phyloP scores from a whole-genome alignment of 2,329 filamentous ascomycete species.

The Aspergillus amoenus region DNA sequence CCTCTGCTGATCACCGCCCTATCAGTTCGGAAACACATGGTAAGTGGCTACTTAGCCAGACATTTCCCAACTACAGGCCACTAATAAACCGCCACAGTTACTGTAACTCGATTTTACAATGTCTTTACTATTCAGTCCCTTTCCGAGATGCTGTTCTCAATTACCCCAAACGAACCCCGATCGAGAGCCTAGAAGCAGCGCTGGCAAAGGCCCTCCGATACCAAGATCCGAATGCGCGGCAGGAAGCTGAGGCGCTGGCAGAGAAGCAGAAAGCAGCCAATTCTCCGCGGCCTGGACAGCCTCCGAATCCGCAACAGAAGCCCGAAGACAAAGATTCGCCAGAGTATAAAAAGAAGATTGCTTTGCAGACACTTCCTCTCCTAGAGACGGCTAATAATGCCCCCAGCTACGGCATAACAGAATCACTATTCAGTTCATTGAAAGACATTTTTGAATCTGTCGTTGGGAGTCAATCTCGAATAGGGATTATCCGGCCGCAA shows the following conservation, averaged over 20 bases:
- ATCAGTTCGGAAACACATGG: slow-evolving; percentile 96
- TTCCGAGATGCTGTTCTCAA: slow-evolving; percentile 94
- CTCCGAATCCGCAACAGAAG: slow-evolving; percentile 59
- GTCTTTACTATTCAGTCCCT: slow-evolving; percentile 89
- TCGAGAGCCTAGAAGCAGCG: slow-evolving; percentile 65
- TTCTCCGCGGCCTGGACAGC: slow-evolving; percentile 47
- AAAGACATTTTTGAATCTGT: slow-evolving; percentile 96
- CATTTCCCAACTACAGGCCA: not conserved
- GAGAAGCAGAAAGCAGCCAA: slow-evolving; percentile 46
- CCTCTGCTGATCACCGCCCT: slow-evolving; percentile 21
- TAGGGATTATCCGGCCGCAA: slow-evolving; percentile 86
- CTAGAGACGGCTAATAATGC: slow-evolving; percentile 82
- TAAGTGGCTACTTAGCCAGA: slow-evolving; percentile 47
- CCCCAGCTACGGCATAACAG: slow-evolving; percentile 82
- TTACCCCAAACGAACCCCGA: slow-evolving; percentile 73
- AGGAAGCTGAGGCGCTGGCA: slow-evolving; percentile 50
- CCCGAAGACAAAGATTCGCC: slow-evolving; percentile 94
- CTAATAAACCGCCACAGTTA: slow-evolving; percentile 62
- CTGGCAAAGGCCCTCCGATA: slow-evolving; percentile 49
- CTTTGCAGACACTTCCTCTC: slow-evolving; percentile 82
- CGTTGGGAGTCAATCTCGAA: slow-evolving; percentile 75
- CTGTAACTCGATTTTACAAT: slow-evolving; percentile 97
- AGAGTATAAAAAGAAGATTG: slow-evolving; percentile 97
- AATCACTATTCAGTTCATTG: slow-evolving; percentile 89
- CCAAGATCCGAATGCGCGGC: slow-evolving; percentile 60